Conservation (phyloP, 768 basidiomycete genomes). For the Vararia minispora region DNA sequence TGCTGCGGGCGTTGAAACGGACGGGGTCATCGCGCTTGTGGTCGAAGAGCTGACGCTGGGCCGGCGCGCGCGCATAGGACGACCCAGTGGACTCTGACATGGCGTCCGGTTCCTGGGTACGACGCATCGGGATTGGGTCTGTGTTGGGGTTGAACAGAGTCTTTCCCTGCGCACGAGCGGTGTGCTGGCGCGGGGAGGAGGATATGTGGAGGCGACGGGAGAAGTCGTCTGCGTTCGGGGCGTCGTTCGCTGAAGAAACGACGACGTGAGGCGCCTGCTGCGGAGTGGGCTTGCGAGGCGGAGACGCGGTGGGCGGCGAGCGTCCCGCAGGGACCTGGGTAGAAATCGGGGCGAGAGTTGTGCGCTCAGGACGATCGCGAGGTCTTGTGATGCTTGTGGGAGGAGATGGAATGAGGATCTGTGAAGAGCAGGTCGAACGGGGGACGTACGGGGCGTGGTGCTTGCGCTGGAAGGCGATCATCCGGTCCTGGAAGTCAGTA, state of each 20-base stretch:
- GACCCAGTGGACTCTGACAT: slow-evolving; percentile 47
- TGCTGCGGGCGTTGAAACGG: slow-evolving; percentile 59
- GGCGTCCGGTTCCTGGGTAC: slow-evolving; percentile 53
- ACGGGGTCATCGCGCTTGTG: slow-evolving; percentile 87
- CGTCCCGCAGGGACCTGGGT: slow-evolving; percentile 24
- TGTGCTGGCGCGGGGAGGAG: slow-evolving; percentile 28
- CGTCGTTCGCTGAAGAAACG: slow-evolving; percentile 27
- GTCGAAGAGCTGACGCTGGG: slow-evolving; percentile 64
- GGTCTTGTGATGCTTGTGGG: neutral
- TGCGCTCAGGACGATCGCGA: slow-evolving; percentile 15
- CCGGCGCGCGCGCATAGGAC: slow-evolving; percentile 32
- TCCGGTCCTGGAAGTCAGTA: slow-evolving; percentile 47
- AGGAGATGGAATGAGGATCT: neutral
- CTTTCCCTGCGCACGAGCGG: slow-evolving; percentile 17
- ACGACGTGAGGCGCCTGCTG: slow-evolving; percentile 23
- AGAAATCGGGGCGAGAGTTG: slow-evolving; percentile 14
- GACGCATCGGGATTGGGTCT: slow-evolving; percentile 49
- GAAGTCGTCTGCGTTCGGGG: slow-evolving; percentile 66
- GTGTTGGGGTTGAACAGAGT: slow-evolving; percentile 68
- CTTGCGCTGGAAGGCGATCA: slow-evolving; percentile 57
- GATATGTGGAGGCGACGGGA: slow-evolving; percentile 63
- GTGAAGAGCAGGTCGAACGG: neutral
- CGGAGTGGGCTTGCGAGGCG: slow-evolving; percentile 33
- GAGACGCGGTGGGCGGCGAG: slow-evolving; percentile 21
- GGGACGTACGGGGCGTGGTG: slow-evolving; percentile 44